phyloP scores from a whole-genome alignment of 768 basidiomycete genomes.

The Calocera cornea region DNA sequence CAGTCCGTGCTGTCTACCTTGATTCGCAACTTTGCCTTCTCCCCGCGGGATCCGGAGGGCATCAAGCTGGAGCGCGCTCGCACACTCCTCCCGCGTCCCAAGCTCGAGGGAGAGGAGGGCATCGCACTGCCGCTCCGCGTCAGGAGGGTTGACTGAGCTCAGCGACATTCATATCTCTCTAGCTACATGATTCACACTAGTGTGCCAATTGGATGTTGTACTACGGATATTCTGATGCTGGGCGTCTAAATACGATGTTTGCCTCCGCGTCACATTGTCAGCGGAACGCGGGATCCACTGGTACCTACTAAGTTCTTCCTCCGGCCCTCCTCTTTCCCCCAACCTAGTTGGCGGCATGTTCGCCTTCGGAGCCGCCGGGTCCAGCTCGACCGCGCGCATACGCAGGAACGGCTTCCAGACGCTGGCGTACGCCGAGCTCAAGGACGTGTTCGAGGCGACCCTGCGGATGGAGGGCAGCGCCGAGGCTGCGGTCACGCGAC shows the following conservation, averaged over 20 bases:
- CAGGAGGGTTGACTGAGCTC: neutral
- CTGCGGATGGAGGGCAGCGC: neutral
- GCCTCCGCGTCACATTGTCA: neutral
- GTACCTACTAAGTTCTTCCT: too few relatives aligned
- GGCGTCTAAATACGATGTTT: neutral
- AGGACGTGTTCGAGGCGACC: neutral
- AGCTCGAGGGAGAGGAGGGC: neutral
- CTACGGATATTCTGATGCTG: neutral
- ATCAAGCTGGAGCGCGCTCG: neutral
- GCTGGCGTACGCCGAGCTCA: neutral
- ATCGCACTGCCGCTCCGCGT: neutral
- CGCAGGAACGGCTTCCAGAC: conserved; percentile 2
- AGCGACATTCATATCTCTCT: neutral
- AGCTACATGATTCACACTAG: neutral
- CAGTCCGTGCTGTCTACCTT: conserved; percentile 34
- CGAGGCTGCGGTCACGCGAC: neutral
- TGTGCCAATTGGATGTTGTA: neutral
- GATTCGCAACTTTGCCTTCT: conserved; percentile 31
- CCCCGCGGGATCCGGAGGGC: neutral
- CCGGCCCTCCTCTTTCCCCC: neutral
- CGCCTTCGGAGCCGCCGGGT: neutral
- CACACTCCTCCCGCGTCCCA: neutral
- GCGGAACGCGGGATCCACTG: neutral
- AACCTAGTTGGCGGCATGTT: neutral
- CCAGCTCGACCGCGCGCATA: neutral